These are phyloP conservation scores for Penicillium cinerascens DNA, from an alignment of 495 filamentous ascomycete genomes.

Conservation along the genomic window DNA sequence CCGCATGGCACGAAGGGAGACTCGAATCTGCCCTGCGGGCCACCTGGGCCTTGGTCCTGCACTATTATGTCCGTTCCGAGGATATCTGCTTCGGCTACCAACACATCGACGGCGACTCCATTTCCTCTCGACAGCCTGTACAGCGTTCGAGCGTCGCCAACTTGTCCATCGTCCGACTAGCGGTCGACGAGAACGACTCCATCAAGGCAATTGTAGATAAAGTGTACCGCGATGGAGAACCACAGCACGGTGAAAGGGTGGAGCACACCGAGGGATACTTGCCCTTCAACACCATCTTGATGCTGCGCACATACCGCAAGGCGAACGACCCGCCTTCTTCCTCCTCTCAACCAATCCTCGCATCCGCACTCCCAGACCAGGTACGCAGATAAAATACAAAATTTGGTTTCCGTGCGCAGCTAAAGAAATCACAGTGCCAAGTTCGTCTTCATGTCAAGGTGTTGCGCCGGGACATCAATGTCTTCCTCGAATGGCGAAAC, in stretches of 20 bases:
- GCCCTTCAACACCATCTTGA: constrained; percentile 40
- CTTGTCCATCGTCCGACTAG: constrained; percentile 22
- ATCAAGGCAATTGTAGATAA: constrained; percentile 32
- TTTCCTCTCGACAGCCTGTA: constrained; percentile 15
- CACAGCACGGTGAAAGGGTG: constrained; percentile 8
- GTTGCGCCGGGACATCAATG: constrained; percentile 36
- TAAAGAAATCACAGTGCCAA: constrained; percentile 31
- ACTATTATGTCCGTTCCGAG: constrained; percentile 51
- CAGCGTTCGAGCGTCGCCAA: constrained; percentile 16
- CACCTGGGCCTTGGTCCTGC: constrained; percentile 53
- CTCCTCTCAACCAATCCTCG: constrained; percentile 27
- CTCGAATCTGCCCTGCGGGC: constrained; percentile 41
- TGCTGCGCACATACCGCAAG: constrained; percentile 36
- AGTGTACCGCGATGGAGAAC: constrained; percentile 12
- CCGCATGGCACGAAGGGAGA: constrained; percentile 30
- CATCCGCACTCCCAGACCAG: constrained; percentile 34
- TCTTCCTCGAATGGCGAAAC: constrained; percentile 48
- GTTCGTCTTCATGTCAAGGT: constrained; percentile 47
- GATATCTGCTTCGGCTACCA: constrained; percentile 57
- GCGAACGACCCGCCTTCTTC: constrained; percentile 8
- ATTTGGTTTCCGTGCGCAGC: not conserved
- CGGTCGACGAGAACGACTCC: constrained; percentile 33
- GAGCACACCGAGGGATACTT: constrained; percentile 16
- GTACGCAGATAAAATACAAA: constrained; percentile 14
- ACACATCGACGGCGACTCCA: constrained; percentile 26